Evolutionary conservation across 768 basidiomycete genomes (phyloP).

Genomic region (Pholiota microspora): DNA sequence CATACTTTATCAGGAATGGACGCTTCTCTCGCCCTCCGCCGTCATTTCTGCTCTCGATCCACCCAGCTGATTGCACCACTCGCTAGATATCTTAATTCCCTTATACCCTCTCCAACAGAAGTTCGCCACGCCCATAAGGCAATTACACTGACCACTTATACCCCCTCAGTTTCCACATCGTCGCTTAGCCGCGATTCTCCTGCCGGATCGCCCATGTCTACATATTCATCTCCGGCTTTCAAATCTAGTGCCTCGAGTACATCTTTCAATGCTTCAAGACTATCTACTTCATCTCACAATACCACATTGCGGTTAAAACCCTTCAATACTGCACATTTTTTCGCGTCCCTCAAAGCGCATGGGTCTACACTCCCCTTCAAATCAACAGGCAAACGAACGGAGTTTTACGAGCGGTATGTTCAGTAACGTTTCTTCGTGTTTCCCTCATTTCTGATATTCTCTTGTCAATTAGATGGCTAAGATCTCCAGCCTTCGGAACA

Average conservation of each 20-base stretch:
- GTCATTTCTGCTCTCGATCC: constrained; percentile 84
- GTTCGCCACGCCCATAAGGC: constrained; percentile 33
- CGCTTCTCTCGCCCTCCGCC: constrained; percentile 64
- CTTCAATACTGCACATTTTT: constrained; percentile 68
- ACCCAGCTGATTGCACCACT: constrained; percentile 86
- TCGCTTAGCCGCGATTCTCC: neutral
- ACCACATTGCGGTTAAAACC: constrained; percentile 52
- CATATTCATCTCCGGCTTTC: constrained; percentile 6
- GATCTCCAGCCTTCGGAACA: constrained; percentile 72
- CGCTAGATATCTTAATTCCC: constrained; percentile 85
- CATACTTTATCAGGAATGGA: constrained; percentile 60
- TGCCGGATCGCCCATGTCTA: constrained; percentile 6
- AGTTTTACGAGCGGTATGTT: constrained; percentile 65
- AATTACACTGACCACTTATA: constrained; percentile 1
- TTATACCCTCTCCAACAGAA: constrained; percentile 73
- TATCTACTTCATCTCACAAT: neutral
- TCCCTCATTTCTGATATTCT: neutral
- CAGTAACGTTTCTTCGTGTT: neutral
- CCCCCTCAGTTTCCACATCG: constrained; percentile 2
- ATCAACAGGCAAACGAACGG: constrained; percentile 57
- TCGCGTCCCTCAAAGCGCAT: constrained; percentile 68
- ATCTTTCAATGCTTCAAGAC: too few species aligned
- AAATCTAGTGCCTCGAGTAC: constrained; percentile 2
- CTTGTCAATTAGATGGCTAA: constrained; percentile 49
- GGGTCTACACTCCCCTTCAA: constrained; percentile 77